These are phyloP conservation scores for Cymodocea nodosa DNA, from an alignment of 116 monocot species.

Conservation along the genomic window DNA sequence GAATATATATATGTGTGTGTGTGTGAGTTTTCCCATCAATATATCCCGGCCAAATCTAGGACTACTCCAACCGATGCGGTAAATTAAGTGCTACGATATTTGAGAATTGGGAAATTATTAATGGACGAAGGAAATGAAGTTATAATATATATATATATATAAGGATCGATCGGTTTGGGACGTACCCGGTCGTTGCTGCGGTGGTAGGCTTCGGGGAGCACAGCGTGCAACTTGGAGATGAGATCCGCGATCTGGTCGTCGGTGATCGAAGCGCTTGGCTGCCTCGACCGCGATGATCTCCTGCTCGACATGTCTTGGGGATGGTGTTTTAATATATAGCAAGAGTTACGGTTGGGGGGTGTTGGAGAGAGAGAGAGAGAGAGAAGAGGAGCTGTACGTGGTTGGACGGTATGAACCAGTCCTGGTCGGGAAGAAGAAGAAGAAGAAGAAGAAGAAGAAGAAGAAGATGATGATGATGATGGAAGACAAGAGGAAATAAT, in stretches of 20 bases:
- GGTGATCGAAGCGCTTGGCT: constrained; percentile 49
- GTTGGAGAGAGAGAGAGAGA: no score
- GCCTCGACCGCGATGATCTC: constrained; percentile 39
- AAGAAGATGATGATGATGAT: no score
- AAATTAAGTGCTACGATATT: not conserved
- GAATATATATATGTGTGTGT: no score
- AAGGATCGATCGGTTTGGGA: not conserved
- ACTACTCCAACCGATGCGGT: not conserved
- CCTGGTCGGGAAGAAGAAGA: not conserved
- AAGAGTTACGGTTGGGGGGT: no score
- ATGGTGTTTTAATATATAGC: not conserved
- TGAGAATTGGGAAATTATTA: not conserved
- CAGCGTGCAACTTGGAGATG: constrained; percentile 52
- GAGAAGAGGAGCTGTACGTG: not conserved
- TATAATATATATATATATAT: not conserved
- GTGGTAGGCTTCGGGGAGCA: constrained; percentile 31
- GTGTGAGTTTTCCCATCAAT: no score
- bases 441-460: not conserved
- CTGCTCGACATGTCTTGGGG: constrained; percentile 45
- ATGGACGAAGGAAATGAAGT: no score
- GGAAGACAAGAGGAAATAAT: no score
- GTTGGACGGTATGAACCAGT: no score
- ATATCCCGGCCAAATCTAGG: not conserved
- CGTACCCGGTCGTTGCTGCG: constrained; percentile 11
- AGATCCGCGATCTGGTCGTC: constrained; percentile 85